phyloP scores from a whole-genome alignment of 2,329 filamentous ascomycete genomes.

The Biscogniauxia marginata region DNA sequence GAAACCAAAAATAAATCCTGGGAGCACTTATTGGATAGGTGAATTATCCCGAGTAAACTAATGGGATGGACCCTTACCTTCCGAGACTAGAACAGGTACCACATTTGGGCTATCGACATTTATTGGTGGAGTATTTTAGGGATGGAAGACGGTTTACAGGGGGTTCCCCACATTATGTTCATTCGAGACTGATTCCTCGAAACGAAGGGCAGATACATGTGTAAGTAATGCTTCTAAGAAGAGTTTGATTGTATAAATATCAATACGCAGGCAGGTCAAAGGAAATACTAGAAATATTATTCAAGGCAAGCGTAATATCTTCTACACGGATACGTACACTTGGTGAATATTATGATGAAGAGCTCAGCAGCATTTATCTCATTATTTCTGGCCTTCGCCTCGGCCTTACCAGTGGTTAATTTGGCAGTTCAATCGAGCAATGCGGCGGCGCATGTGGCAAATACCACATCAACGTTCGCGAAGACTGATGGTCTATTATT shows the following conservation, averaged over 20 bases:
- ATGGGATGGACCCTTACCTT: background rate
- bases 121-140: background rate
- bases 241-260: background rate
- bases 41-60: background rate
- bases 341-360: background rate
- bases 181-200: background rate
- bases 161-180: background rate
- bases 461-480: conserved; percentile 22
- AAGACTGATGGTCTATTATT: conserved; percentile 32
- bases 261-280: background rate
- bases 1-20: no score
- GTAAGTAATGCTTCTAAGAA: background rate
- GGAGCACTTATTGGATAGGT: no score
- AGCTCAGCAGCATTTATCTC: background rate
- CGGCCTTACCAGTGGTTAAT: background rate
- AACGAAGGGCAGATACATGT: background rate
- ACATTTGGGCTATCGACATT: background rate
- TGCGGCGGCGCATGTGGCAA: background rate
- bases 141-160: background rate
- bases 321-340: background rate
- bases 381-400: background rate
- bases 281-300: background rate
- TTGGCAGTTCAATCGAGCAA: no score
- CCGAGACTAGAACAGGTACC: background rate
- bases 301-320: background rate